phyloP scores from a whole-genome alignment of 139 green algal genomes.

The Eudorina sp. region DNA sequence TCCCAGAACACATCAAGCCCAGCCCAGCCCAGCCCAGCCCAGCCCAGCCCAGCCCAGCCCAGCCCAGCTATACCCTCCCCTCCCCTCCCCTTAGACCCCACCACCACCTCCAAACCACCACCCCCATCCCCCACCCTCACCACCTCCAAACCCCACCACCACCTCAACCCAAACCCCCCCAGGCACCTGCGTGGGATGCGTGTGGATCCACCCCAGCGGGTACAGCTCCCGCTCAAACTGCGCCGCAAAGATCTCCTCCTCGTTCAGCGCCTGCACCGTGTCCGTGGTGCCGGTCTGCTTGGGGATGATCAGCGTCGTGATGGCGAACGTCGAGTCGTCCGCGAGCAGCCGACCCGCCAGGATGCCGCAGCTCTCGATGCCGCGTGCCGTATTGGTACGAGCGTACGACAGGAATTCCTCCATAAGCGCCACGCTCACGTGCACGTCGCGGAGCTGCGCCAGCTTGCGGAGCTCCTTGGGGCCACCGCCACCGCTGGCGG shows the following conservation, averaged over 20 bases:
- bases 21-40: too few relatives aligned
- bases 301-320: conserved; percentile 93
- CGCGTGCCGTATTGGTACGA: conserved; percentile 32
- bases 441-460: conserved; percentile 80
- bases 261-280: conserved; percentile 86
- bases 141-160: too few relatives aligned
- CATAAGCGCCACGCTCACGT: conserved; percentile 88
- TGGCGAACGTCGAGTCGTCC: conserved; percentile 81
- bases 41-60: too few relatives aligned
- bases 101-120: too few relatives aligned
- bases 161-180: too few relatives aligned
- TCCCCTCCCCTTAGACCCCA: too few relatives aligned
- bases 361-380: conserved; percentile 93
- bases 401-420: conserved; percentile 91
- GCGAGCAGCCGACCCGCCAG: conserved; percentile 83
- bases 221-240: conserved; percentile 77
- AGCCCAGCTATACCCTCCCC: too few relatives aligned
- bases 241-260: conserved; percentile 94
- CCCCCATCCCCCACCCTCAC: too few relatives aligned
- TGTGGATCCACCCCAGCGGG: conserved; percentile 98
- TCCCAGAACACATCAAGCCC: too few relatives aligned
- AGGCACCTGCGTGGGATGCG: conserved; percentile 95
- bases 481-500: conserved; percentile 45
- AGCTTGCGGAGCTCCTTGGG: conserved; percentile 61
- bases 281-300: conserved; percentile 92